Base-by-base conservation (phyloP, 306 rosid genomes). In the Bauhinia variegata region DNA sequence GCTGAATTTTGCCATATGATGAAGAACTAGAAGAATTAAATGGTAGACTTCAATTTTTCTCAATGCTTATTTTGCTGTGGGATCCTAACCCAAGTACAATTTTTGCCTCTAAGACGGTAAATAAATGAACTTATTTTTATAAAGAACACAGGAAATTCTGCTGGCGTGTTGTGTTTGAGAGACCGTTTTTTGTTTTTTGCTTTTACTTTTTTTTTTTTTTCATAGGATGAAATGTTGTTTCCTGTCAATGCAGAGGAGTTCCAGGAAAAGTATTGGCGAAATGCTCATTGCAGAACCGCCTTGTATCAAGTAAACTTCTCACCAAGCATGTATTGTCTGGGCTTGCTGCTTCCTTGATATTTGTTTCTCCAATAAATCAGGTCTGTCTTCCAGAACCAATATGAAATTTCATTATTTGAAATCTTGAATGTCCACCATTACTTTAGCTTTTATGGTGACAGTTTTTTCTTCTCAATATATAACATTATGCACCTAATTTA, bases 291-390 rank as follows among this genome's bases (percentile, higher is more conserved):
- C 85, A 23, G 28, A 1, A 84, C 80, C 70, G 71, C 66, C 72
- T 77, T 58, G 6, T 52, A 63, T 67, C 77, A 55, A 76, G 68
- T 63, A 83, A 81, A 78, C 67, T 80, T 49, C 70, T 85, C 79
- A 75, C 86, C 63, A 85, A 79, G 65, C 83, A 82, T 80, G 78
- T 80, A 39, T 54, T 93, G 17, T 75, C 98, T 37, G 87, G 86
- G 11, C 58, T 89, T 56, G 91, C 96, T 63, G 95, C 90, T 78
- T 79, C 98, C 16, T 54, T 89, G 72, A 69, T 93, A 58, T 68
- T 84, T 66, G 16, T 89, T 69, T 88, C 95, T 67, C 89, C 81
- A 78, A 9, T 63, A 38, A 72, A 84, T 71, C 97, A 83, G 98
- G 98, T 89, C 50, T 68, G 81, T 54, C 39, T 44, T 44, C 55